Conservation (phyloP, 352 stramenopile species). For the Phytopythium chamaehyphon region DNA sequence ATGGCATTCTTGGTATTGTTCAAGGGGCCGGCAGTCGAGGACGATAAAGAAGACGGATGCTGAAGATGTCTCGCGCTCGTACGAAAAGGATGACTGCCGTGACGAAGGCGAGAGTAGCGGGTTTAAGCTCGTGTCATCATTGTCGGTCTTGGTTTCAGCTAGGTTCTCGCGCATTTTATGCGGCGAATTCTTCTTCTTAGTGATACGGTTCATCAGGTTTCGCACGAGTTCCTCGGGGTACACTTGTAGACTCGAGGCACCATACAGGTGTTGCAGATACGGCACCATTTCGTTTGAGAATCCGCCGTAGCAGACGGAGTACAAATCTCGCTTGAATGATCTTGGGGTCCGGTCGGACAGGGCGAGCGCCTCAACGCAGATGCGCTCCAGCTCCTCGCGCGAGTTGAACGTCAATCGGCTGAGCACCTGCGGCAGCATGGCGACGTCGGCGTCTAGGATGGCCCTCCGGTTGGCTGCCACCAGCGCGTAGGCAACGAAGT, state of each 20-base stretch:
- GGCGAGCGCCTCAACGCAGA: conserved; percentile 47
- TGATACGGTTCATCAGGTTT: conserved; percentile 65
- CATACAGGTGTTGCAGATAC: conserved; percentile 67
- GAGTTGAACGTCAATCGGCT: conserved; percentile 65
- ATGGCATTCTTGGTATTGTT: conserved; percentile 77
- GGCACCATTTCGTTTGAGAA: conserved; percentile 62
- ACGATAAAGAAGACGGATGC: conserved; percentile 75
- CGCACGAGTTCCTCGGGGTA: conserved; percentile 79
- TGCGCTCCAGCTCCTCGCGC: conserved; percentile 45
- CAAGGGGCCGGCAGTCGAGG: conserved; percentile 70
- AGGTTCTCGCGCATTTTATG: conserved; percentile 1
- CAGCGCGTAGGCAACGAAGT: conserved; percentile 88
- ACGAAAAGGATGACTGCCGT: conserved; percentile 27
- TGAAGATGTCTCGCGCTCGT: conserved; percentile 26
- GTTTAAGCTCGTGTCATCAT: conserved; percentile 18
- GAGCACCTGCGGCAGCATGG: conserved; percentile 80
- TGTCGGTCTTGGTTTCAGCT: neutral
- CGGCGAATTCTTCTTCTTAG: conserved; percentile 13
- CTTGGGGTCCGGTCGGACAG: conserved; percentile 63
- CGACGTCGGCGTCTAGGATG: conserved; percentile 64
- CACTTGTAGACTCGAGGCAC: conserved; percentile 74
- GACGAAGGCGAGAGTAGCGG: conserved; percentile 27
- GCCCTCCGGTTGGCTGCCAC: conserved; percentile 48
- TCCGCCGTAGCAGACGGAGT: conserved; percentile 78
- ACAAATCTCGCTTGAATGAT: conserved; percentile 79